Conservation (phyloP, 2,329 filamentous ascomycete species). For the Verticillium nubilum region DNA sequence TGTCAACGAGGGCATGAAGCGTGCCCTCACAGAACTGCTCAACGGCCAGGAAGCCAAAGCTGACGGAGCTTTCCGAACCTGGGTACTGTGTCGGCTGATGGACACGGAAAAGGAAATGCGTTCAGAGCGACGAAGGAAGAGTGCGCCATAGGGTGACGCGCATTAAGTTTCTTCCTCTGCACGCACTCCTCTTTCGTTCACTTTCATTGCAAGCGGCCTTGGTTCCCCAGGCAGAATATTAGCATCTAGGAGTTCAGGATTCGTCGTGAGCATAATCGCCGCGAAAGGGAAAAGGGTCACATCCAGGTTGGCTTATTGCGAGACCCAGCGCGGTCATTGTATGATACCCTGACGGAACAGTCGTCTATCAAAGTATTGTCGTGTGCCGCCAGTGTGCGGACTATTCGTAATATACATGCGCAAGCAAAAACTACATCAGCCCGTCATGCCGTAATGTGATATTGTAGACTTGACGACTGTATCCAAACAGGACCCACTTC, state of each 20-base stretch:
- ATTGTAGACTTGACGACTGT: background rate
- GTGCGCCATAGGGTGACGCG: conserved; percentile 5
- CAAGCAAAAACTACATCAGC: too few relatives aligned
- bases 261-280: background rate
- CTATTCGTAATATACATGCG: background rate
- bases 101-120: conserved; percentile 56
- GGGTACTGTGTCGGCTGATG: conserved; percentile 54
- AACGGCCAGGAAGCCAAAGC: conserved; percentile 51
- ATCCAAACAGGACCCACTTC: background rate
- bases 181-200: background rate
- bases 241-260: background rate
- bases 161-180: background rate
- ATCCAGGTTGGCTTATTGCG: background rate
- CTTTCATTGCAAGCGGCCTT: background rate
- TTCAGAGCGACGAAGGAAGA: conserved; percentile 39
- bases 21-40: conserved; percentile 54
- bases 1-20: conserved; percentile 57
- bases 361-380: background rate
- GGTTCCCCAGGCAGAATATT: background rate
- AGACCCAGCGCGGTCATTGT: background rate
- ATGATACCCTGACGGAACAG: background rate
- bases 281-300: background rate
- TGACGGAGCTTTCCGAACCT: conserved; percentile 47
- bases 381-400: background rate
- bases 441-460: background rate